phyloP scores from a whole-genome alignment of 352 stramenopile species.

The Phytophthora melonis region DNA sequence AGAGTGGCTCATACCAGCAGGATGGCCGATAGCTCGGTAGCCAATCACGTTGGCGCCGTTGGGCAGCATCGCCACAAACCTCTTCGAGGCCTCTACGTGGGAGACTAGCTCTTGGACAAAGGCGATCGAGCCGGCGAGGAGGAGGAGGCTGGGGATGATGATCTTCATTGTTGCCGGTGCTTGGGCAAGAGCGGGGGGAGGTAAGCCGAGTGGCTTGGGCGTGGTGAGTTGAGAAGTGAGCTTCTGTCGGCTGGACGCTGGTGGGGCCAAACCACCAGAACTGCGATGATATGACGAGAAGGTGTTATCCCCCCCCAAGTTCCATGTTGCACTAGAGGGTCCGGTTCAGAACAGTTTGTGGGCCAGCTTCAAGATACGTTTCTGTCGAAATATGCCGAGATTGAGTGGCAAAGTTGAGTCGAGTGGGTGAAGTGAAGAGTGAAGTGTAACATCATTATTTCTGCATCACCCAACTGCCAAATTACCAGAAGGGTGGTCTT shows the following conservation, averaged over 20 bases:
- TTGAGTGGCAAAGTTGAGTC: no score
- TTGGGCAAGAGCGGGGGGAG: neutral
- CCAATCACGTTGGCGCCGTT: conserved; percentile 51
- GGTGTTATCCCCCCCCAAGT: neutral
- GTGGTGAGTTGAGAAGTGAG: conserved; percentile 12
- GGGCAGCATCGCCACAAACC: conserved; percentile 28
- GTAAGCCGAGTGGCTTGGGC: conserved; percentile 16
- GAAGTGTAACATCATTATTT: no score
- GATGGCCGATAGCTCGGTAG: conserved; percentile 42
- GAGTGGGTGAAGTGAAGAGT: no score
- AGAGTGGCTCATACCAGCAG: conserved; percentile 16
- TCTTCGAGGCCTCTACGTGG: conserved; percentile 3
- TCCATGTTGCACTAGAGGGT: neutral
- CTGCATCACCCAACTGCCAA: no score
- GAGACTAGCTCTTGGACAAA: conserved; percentile 10
- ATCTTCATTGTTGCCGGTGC: conserved; percentile 11
- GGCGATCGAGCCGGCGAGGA: conserved; percentile 5
- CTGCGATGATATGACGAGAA: neutral
- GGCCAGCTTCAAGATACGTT: neutral
- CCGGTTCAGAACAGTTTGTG: neutral
- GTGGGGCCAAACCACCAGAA: neutral
- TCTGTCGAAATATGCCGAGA: no score
- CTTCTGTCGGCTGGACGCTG: neutral
- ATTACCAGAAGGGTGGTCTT: no score
- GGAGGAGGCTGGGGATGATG: conserved; percentile 4